Evolutionary conservation across 108 stramenopile species (phyloP).

Genomic region (Schizochytrium sp.): DNA sequence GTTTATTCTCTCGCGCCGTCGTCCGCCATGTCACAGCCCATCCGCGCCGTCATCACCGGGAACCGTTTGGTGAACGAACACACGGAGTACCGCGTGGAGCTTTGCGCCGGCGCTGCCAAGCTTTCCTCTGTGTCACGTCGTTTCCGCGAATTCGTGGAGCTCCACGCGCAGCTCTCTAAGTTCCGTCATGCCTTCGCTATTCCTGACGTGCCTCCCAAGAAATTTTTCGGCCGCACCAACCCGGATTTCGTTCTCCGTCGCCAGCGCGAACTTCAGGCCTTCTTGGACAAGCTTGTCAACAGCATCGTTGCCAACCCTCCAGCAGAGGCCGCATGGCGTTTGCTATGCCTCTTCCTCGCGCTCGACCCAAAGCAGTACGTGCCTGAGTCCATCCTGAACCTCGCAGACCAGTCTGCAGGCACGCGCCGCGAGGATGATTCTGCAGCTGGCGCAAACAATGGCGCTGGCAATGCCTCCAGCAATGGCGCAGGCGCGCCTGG

Average conservation of each 20-base stretch:
- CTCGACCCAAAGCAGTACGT: slow-evolving; percentile 56
- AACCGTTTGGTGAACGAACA: slow-evolving; percentile 24
- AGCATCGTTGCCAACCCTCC: slow-evolving; percentile 53
- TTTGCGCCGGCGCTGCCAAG: slow-evolving; percentile 36
- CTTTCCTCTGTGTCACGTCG: slow-evolving; percentile 2
- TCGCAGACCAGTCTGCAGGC: slow-evolving; percentile 19
- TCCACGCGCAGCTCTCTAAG: slow-evolving; percentile 58
- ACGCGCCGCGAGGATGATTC: neutral
- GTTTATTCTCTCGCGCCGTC: neutral
- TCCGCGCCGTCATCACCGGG: slow-evolving; percentile 55
- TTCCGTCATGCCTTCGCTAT: slow-evolving; percentile 27
- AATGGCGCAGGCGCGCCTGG: neutral
- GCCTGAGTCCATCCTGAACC: slow-evolving; percentile 38
- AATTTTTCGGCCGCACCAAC: slow-evolving; percentile 38
- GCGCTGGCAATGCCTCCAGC: neutral
- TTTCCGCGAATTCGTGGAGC: slow-evolving; percentile 26
- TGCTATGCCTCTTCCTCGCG: slow-evolving; percentile 43
- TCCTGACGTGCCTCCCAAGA: slow-evolving; percentile 55
- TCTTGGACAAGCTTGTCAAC: slow-evolving; percentile 55
- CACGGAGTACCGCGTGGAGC: slow-evolving; percentile 56
- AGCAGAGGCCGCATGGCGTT: slow-evolving; percentile 55
- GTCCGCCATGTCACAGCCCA: slow-evolving; percentile 17
- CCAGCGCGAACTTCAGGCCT: slow-evolving; percentile 43
- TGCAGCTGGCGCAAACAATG: neutral
- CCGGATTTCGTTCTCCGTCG: slow-evolving; percentile 2